Base-by-base conservation (phyloP, 371 early-diverging fungal species). In the Mortierella sp. region DNA sequence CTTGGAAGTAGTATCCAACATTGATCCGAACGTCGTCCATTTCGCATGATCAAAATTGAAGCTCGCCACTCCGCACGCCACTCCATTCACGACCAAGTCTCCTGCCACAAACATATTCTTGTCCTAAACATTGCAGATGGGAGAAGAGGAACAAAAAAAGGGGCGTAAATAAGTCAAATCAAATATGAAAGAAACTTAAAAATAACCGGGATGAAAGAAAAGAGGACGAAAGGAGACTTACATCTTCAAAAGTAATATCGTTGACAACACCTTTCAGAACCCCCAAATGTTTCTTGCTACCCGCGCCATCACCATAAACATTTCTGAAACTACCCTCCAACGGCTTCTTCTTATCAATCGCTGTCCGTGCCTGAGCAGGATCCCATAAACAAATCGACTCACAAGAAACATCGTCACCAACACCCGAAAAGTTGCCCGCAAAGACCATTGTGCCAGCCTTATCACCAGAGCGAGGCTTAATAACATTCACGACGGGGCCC, bases 361-460 rank as follows among this genome's bases (percentile, higher is more conserved):
- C 77, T 38, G 55, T 26, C 28, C 85, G 77, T 16, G 85, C 82
- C 31, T 70, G 68, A 1, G 55, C 55, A 10, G 85, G 82, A 58
- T 80, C 80, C 84, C 84, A 89, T 3, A 79, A 31, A 73, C 94
- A 94, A 11, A 94, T 74, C 24, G 81, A 79, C 21, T 88, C 60
- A 47, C 94, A 94, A 0, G 70, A 44, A n/a, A 91, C 60, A 1
- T 58, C 80, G 16, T 80, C 84, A 0, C 91, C 93, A n/a, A 91
- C 88, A 1, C 89, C 88, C 10, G 84, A 88, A 77, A 94, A 94
- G 42, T 88, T 88, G 13, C 94, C 94, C n/a, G 89, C 93, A 8
- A 94, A 78, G 38, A 92, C 60, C 11, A 93, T 81, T 24, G 72
- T 42, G 0, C 75, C 70, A 21, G 45, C 48, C 45, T 52, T 47